Percentiles rank a stretch among this genome's conserved stretches.
Evolutionary conservation across 2,329 filamentous ascomycete species (phyloP).

Genomic region (Beauveria caledonica): DNA sequence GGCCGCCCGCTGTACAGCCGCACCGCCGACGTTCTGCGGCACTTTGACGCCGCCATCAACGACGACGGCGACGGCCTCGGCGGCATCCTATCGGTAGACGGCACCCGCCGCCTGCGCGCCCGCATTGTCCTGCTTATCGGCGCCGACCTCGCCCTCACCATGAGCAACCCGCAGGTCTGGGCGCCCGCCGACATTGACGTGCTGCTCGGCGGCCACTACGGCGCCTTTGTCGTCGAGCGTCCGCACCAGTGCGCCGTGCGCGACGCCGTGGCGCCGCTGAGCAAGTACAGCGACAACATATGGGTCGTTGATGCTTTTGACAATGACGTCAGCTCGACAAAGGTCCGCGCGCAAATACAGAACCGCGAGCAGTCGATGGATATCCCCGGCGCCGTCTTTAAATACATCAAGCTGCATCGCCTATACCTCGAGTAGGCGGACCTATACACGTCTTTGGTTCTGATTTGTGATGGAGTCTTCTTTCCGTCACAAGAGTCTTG

Average conservation of each 20-base stretch:
- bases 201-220: constrained; percentile 74
- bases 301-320: constrained; percentile 53
- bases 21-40: constrained; percentile 81
- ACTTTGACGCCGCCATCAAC: constrained; percentile 88
- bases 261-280: constrained; percentile 72
- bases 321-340: constrained; percentile 73
- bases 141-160: constrained; percentile 65
- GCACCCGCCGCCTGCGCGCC: constrained; percentile 60
- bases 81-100: constrained; percentile 62
- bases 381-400: constrained; percentile 62
- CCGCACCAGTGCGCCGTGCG: constrained; percentile 75
- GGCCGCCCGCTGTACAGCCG: constrained; percentile 62
- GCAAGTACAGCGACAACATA: constrained; percentile 77
- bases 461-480: neutral
- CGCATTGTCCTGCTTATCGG: constrained; percentile 78
- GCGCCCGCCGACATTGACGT: constrained; percentile 76
- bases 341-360: constrained; percentile 68
- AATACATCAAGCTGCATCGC: constrained; percentile 61
- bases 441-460: neutral
- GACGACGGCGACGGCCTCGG: constrained; percentile 47
- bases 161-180: constrained; percentile 71
- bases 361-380: constrained; percentile 75
- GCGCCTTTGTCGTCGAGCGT: constrained; percentile 80
- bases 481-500: neutral
- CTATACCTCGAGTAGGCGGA: constrained; percentile 39